These are phyloP conservation scores for Apiospora phragmitis DNA, from an alignment of 2,329 filamentous ascomycete species.

Conservation along the genomic window DNA sequence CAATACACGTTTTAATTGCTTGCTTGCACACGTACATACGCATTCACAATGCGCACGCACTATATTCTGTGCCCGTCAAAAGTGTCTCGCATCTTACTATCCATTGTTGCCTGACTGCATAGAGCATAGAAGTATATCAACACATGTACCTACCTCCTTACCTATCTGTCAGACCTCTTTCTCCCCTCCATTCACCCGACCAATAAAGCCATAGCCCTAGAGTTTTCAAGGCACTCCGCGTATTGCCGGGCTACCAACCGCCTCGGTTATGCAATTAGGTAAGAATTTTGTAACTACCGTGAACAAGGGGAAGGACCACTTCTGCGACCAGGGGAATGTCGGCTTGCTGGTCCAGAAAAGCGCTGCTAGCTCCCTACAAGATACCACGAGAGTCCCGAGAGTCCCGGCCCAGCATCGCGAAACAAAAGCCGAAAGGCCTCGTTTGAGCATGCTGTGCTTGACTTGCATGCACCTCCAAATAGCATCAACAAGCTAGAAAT, in stretches of 20 bases:
- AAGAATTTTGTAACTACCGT: not conserved
- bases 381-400: not conserved
- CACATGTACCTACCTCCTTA: not conserved
- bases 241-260: not conserved
- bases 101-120: not conserved
- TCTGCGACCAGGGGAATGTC: not conserved
- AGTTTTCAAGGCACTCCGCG: not conserved
- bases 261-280: not conserved
- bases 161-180: not conserved
- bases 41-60: not conserved
- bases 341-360: not conserved
- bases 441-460: not conserved
- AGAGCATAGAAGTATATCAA: not conserved
- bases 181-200: not conserved
- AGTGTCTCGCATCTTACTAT: not conserved
- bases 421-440: slow-evolving; percentile 5
- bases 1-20: not conserved
- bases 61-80: not conserved
- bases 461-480: not conserved
- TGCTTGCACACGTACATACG: not conserved
- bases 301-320: not conserved
- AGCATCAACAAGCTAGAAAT: not conserved
- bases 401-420: slow-evolving; percentile 5
- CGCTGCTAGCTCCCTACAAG: not conserved
- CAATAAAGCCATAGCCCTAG: not conserved